Base-by-base conservation (phyloP, 2,329 filamentous ascomycete species). In the Fonsecaea pedrosoi region DNA sequence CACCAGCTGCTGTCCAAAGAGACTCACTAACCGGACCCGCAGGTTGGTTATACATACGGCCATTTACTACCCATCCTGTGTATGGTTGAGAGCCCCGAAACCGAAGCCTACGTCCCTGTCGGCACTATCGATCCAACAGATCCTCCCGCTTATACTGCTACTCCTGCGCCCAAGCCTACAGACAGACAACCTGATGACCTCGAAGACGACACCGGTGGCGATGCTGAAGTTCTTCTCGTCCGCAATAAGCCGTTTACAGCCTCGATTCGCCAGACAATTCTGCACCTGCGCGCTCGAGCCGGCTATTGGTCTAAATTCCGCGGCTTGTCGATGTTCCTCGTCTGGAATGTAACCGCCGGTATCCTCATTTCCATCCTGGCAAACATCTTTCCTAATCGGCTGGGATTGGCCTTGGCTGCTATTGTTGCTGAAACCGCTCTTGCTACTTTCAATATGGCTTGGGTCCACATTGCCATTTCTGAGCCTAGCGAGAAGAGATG, bases 401-500 rank as follows among this genome's bases (percentile, higher is more conserved):
- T 89, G 62, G 75, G 80, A 70, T 70, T 79, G 73, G 76, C 80
- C 32, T 45, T 91, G 62, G 81, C 82, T 62, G 83, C 83, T 61
- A 83, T 89, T 58, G 65, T 90, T 50, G 82, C 87, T 32, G 83
- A 86, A 60, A 77, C 94, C 25, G 77, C 85, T 21, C 82, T 91
- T 37, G 86, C 90, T 42, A 90, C 90, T 74, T 78, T 94, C 66
- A 86, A 87, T 76, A 86, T 94, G 72, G 85, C 87, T 61, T 97
- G 93, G 92, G 91, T 93, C 3, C 92, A 97, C 78, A 89, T 91
- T 74, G 87, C 96, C 76, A 93, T 97, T 75, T 89, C 92, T 1
- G 83, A 87, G 61, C 87, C 88, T 4, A 89, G 86, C 64, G 75
- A 82, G 56, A 85, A 86, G 76, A 81, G 80, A 72, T 92, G 90